Evolutionary conservation across 768 basidiomycete genomes (phyloP).

Genomic region (Collybia mongolica): DNA sequence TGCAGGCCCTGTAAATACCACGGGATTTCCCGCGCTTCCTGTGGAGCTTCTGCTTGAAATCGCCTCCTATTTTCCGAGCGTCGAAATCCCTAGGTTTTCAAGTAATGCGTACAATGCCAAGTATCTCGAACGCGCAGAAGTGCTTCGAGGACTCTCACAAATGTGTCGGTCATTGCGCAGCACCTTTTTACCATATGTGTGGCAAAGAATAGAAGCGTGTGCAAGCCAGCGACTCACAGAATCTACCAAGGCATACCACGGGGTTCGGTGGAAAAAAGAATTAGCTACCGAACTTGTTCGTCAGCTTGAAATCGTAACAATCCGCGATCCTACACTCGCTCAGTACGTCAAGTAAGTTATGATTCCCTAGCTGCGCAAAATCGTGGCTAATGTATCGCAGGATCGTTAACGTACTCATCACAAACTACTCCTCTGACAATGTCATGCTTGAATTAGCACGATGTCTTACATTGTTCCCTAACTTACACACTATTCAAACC

Average conservation of each 20-base stretch:
- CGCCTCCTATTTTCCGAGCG: conserved; percentile 13
- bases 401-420: conserved; percentile 16
- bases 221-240: background rate
- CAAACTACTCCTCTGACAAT: conserved; percentile 6
- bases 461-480: conserved; percentile 19
- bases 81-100: conserved; percentile 11
- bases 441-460: conserved; percentile 20
- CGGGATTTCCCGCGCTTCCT: conserved; percentile 18
- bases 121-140: conserved; percentile 7
- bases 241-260: background rate
- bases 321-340: conserved; percentile 18
- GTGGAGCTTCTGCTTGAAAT: conserved; percentile 24
- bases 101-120: background rate
- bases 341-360: conserved; percentile 16
- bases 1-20: conserved; percentile 14
- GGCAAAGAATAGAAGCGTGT: conserved; percentile 18
- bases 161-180: conserved; percentile 16
- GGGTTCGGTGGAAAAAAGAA: background rate
- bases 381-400: conserved; percentile 2
- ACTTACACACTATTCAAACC: conserved; percentile 20
- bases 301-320: conserved; percentile 22
- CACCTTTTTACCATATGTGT: conserved; percentile 13
- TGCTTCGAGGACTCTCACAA: conserved; percentile 16
- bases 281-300: conserved; percentile 12
- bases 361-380: background rate